These are phyloP conservation scores for Yarrowia keelungensis DNA, from an alignment of 805 yeast species.

Conservation along the genomic window DNA sequence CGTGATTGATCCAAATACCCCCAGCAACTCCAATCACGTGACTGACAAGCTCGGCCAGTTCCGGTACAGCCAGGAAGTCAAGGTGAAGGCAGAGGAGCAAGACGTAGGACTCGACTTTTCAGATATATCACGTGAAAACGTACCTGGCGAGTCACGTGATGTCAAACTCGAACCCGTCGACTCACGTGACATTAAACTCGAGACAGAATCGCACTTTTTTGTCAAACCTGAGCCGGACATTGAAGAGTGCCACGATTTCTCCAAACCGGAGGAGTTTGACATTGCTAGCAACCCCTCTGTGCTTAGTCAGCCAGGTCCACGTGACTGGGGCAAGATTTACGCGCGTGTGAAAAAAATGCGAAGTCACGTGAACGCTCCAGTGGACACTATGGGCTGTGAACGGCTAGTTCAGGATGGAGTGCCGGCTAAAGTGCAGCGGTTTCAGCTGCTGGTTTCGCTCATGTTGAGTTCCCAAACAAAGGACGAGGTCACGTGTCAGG, in stretches of 20 bases:
- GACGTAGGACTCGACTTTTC: no score
- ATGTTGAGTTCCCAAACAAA: constrained; percentile 93
- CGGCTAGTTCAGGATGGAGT: constrained; percentile 55
- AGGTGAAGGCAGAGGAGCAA: background rate
- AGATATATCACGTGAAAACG: background rate
- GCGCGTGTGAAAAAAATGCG: constrained; percentile 67
- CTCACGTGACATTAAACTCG: background rate
- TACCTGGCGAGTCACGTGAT: background rate
- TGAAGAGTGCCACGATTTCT: constrained; percentile 3
- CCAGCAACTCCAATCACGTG: background rate
- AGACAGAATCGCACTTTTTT: no score
- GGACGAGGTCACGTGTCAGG: constrained; percentile 81
- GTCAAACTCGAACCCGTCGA: background rate
- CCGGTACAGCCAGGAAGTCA: background rate
- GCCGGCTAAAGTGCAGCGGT: constrained; percentile 55
- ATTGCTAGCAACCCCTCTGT: background rate
- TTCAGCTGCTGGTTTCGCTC: constrained; percentile 77
- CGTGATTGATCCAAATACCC: background rate
- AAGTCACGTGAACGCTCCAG: constrained; percentile 72
- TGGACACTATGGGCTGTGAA: constrained; percentile 88
- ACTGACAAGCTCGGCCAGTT: constrained; percentile 4
- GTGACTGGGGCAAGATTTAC: constrained; percentile 46
- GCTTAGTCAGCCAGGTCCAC: constrained; percentile 42
- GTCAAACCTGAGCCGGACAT: background rate
- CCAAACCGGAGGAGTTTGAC: background rate